Percentiles rank a stretch among this genome's conserved stretches.
Evolutionary conservation across 345 rosid species (phyloP).

Genomic region (Pugionium cornutum): DNA sequence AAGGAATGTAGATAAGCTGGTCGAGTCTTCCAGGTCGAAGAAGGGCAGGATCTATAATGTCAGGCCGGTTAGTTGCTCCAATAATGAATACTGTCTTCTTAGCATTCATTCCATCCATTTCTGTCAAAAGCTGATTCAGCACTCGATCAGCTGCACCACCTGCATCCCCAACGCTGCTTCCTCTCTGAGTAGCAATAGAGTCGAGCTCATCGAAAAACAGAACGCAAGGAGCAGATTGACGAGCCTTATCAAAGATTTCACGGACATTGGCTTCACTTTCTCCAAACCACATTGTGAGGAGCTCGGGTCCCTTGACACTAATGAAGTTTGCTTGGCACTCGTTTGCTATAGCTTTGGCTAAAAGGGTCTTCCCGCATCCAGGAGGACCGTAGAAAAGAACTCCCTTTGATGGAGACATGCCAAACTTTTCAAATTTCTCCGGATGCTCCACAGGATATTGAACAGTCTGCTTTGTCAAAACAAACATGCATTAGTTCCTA

Average conservation of each 20-base stretch:
- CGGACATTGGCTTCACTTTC: slow-evolving; percentile 97
- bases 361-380: slow-evolving; percentile 95
- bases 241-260: slow-evolving; percentile 95
- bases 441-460: slow-evolving; percentile 99
- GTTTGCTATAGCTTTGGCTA: slow-evolving; percentile 96
- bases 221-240: slow-evolving; percentile 93
- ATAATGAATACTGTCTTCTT: slow-evolving; percentile 95
- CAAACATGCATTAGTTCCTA: neutral
- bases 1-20: slow-evolving; percentile 92
- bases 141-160: slow-evolving; percentile 99
- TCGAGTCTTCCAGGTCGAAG: slow-evolving; percentile 94
- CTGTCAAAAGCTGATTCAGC: slow-evolving; percentile 89
- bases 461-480: slow-evolving; percentile 63
- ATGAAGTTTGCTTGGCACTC: slow-evolving; percentile 98
- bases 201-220: slow-evolving; percentile 94
- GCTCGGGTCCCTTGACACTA: slow-evolving; percentile 92
- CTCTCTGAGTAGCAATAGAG: slow-evolving; percentile 99
- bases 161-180: slow-evolving; percentile 81
- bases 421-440: slow-evolving; percentile 93
- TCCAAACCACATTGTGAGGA: slow-evolving; percentile 99
- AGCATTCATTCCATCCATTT: slow-evolving; percentile 98
- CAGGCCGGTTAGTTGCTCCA: slow-evolving; percentile 95
- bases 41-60: slow-evolving; percentile 91
- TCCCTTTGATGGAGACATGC: slow-evolving; percentile 97
- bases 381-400: slow-evolving; percentile 98